These are phyloP conservation scores for Candida ovalis DNA, from an alignment of 805 yeast species.

Conservation along the genomic window DNA sequence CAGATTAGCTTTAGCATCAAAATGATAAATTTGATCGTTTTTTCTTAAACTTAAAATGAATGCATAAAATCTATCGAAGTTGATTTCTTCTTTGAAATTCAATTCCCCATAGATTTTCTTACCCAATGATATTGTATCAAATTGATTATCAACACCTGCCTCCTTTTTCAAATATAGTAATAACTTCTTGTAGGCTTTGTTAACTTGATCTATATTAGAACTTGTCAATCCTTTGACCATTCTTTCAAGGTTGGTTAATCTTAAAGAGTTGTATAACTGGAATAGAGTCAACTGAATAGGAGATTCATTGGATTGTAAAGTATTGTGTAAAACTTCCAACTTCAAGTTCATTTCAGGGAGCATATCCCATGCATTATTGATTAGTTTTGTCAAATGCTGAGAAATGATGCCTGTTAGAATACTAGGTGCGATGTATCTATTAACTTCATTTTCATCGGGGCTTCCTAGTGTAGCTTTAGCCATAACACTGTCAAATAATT, in stretches of 20 bases:
- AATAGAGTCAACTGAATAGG: constrained; percentile 39
- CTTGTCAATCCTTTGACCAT: constrained; percentile 23
- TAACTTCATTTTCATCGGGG: constrained; percentile 12
- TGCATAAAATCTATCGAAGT: constrained; percentile 36
- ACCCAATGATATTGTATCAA: constrained; percentile 26
- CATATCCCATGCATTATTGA: constrained; percentile 27
- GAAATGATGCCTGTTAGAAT: constrained; percentile 30
- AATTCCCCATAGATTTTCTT: constrained; percentile 21
- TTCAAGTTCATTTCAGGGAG: constrained; percentile 32
- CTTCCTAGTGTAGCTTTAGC: constrained; percentile 13
- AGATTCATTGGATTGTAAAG: constrained; percentile 35
- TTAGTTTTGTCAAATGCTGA: constrained; percentile 21
- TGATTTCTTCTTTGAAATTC: constrained; percentile 11
- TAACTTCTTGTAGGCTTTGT: constrained; percentile 25
- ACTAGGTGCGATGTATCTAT: constrained; percentile 31
- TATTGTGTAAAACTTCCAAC: constrained; percentile 33
- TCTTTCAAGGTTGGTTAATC: constrained; percentile 29
- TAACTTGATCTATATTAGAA: constrained; percentile 16
- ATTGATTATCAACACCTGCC: constrained; percentile 27
- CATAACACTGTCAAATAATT: constrained; percentile 26
- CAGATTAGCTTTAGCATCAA: constrained; percentile 14
- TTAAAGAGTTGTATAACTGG: constrained; percentile 35
- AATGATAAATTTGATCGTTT: constrained; percentile 37
- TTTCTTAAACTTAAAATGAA: constrained; percentile 46
- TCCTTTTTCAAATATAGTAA: constrained; percentile 11